Base-by-base conservation (phyloP, 2,329 filamentous ascomycete genomes). In the Monosporascus cannonballus region DNA sequence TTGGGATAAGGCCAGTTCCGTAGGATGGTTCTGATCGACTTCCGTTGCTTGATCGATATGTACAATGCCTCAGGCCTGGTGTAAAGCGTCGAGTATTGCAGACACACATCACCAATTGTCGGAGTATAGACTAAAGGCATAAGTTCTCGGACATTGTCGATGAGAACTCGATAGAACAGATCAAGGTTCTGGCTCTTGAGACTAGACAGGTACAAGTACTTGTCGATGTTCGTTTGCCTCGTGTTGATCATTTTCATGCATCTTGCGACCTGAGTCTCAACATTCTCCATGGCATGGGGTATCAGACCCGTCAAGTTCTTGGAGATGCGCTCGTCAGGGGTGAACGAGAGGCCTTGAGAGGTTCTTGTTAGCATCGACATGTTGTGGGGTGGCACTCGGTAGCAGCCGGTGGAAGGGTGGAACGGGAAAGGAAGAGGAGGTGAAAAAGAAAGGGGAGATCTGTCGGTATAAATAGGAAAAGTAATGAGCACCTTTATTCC, bases 81-180 rank as follows among this genome's bases (percentile, higher is more conserved):
- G 78, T 96, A 97, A 63, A 97, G 84, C 64, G 93, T 90, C 39
- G 92, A 96, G 83, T 96, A 99, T 73, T 93, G 87, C 69, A 96
- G 79, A 76, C 94, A 99, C 61, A 96, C 94, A 70, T 97, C 93
- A 65, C 94, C 94, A 64, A 99, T 91, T 66, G 89, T 92, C 46
- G 89, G 89, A 18, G 89, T 94, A 76, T 94, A 94, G 64, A 94
- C 89, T 59, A 93, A 76, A 48, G 89, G 89, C 74, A 90, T 92
- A 61, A 93, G 75, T 64, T 91, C 87, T 73, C 86, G 78, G 55
- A 86, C 74, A 72, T 93, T 85, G 71, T 90, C 83, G 59, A 90
- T 87, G 58, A 93, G 77, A 57, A 93, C 79, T 59, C 89, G 83
- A 77, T 90, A 93, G 77, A 93, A 94, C 54, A 94, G 81, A 69